These are phyloP conservation scores for Zygosaccharomyces pseudorouxii DNA, from an alignment of 805 yeast genomes.

Conservation along the genomic window DNA sequence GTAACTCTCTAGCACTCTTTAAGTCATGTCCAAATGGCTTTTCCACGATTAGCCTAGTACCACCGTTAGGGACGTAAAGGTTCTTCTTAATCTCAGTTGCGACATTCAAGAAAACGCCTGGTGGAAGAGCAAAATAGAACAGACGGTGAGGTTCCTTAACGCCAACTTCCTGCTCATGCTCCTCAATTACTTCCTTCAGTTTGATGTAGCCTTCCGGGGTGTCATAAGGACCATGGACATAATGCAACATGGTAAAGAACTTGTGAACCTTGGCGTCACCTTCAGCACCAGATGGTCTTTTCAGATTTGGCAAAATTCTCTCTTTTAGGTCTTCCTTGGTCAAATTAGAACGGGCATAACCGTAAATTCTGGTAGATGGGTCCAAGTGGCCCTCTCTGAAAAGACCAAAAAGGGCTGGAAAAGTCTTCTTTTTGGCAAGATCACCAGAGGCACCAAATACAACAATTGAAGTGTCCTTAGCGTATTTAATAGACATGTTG, in stretches of 20 bases:
- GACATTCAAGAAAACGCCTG: constrained; percentile 80
- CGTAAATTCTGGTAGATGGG: constrained; percentile 64
- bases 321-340: constrained; percentile 59
- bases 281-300: constrained; percentile 43
- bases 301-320: constrained; percentile 62
- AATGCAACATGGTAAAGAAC: constrained; percentile 62
- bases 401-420: constrained; percentile 78
- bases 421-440: constrained; percentile 91
- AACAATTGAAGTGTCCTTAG: constrained; percentile 63
- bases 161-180: constrained; percentile 49
- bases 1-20: constrained; percentile 70
- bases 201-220: constrained; percentile 63
- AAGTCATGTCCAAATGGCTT: constrained; percentile 97
- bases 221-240: constrained; percentile 79
- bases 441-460: constrained; percentile 97
- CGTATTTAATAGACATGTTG: constrained; percentile 39
- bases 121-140: constrained; percentile 92
- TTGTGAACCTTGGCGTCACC: constrained; percentile 46
- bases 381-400: constrained; percentile 75
- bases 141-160: constrained; percentile 64
- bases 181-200: constrained; percentile 51
- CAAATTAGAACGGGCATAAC: constrained; percentile 86
- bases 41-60: constrained; percentile 82
- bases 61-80: constrained; percentile 64
- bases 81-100: constrained; percentile 65